Percentiles rank a stretch among this genome's conserved stretches.
Evolutionary conservation across 192 early-diverging fungal species (phyloP).

Genomic region (Backusella tuberculispora): DNA sequence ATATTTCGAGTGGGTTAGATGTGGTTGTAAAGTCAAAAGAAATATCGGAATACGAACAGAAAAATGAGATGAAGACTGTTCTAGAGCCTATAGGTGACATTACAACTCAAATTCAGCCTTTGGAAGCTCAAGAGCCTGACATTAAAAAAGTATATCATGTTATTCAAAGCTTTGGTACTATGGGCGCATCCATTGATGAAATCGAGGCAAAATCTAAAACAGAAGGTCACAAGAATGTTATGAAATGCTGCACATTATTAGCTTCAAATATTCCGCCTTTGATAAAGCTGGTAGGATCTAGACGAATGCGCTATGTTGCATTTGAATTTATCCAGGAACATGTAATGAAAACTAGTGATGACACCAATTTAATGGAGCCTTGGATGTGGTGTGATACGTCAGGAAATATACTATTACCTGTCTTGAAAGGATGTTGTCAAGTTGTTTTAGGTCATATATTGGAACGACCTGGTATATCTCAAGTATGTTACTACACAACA

Average conservation of each 20-base stretch:
- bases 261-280: not conserved
- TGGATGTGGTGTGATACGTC: constrained; percentile 17
- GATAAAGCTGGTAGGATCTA: constrained; percentile 1
- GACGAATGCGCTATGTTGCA: not conserved
- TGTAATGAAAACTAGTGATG: not conserved
- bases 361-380: not conserved
- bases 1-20: not conserved
- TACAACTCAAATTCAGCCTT: not conserved
- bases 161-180: not conserved
- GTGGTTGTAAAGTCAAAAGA: not conserved
- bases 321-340: not conserved
- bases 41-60: not conserved
- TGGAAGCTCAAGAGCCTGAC: not conserved
- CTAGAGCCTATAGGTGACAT: not conserved
- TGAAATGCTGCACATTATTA: not conserved
- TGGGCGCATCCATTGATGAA: constrained; percentile 3
- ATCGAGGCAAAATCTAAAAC: not conserved
- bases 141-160: not conserved
- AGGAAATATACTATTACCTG: not conserved
- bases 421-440: not conserved
- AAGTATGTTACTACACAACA: not conserved
- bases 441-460: constrained; percentile 15
- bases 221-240: not conserved
- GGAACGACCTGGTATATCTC: not conserved
- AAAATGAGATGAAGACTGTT: not conserved